Conservation (phyloP, 306 rosid genomes). For the Vicia faba region DNA sequence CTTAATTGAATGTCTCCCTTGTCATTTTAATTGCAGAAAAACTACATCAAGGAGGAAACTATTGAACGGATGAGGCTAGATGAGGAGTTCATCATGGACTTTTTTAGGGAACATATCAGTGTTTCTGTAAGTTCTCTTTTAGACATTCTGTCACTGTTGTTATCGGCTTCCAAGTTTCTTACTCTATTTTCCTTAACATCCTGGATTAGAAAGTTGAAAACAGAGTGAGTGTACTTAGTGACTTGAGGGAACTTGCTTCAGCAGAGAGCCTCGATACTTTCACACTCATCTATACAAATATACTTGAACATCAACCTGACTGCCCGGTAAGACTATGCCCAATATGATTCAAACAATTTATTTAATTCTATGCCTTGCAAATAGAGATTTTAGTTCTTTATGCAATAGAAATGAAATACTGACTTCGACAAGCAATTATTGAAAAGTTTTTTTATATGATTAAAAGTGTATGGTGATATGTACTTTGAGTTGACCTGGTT, state of each 20-base stretch:
- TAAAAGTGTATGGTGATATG: slow-evolving; percentile 8
- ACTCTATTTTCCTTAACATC: slow-evolving; percentile 35
- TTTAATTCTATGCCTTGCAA: slow-evolving; percentile 13
- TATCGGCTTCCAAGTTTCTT: slow-evolving; percentile 23
- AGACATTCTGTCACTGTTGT: slow-evolving; percentile 20
- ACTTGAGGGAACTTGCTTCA: slow-evolving; percentile 95
- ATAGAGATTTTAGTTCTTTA: slow-evolving; percentile 10
- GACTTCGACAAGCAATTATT: neutral
- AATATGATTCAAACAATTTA: slow-evolving; percentile 23
- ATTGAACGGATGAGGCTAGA: slow-evolving; percentile 96
- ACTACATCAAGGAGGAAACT: slow-evolving; percentile 90
- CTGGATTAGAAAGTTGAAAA: slow-evolving; percentile 82
- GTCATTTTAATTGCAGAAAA: slow-evolving; percentile 60
- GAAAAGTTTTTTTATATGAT: neutral
- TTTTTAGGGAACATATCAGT: slow-evolving; percentile 87
- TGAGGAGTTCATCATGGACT: slow-evolving; percentile 97
- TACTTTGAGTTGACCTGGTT: slow-evolving; percentile 13
- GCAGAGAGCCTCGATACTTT: slow-evolving; percentile 94
- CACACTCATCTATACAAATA: slow-evolving; percentile 86
- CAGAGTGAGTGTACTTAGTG: slow-evolving; percentile 73
- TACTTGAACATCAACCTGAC: slow-evolving; percentile 96
- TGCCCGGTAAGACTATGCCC: slow-evolving; percentile 78
- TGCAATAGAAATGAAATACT: slow-evolving; percentile 4
- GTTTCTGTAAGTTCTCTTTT: slow-evolving; percentile 66
- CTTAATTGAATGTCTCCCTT: slow-evolving; percentile 19